Conservation (phyloP, 495 filamentous ascomycete genomes). For the Pyrenula aspistea region DNA sequence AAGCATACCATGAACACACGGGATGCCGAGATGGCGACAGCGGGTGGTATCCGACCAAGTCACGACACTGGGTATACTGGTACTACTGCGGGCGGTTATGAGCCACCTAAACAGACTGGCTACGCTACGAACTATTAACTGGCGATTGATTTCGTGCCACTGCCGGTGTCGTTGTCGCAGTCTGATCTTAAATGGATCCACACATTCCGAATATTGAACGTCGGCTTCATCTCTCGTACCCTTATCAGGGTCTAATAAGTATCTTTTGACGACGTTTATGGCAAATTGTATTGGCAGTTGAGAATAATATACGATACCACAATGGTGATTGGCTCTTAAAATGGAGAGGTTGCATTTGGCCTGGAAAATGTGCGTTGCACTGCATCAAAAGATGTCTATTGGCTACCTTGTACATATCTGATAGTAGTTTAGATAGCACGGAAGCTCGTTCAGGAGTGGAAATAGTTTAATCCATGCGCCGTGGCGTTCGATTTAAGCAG, state of each 20-base stretch:
- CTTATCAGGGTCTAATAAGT: background rate
- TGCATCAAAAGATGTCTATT: too few species aligned
- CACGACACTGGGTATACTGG: background rate
- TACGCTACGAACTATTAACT: background rate
- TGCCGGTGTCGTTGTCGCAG: background rate
- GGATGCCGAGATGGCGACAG: background rate
- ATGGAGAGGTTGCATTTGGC: too few species aligned
- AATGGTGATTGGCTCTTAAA: background rate
- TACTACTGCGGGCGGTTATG: background rate
- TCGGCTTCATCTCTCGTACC: background rate
- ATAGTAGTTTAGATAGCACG: too few species aligned
- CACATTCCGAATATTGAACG: too few species aligned
- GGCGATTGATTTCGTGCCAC: background rate
- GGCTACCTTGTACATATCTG: too few species aligned
- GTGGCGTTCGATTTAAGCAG: too few species aligned
- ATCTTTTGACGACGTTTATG: background rate
- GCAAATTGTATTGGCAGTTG: background rate
- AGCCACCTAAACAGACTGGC: background rate
- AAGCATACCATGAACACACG: constrained; percentile 23
- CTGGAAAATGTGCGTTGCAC: too few species aligned
- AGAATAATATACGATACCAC: background rate
- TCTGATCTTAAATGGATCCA: too few species aligned
- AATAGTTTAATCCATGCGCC: too few species aligned
- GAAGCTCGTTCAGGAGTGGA: too few species aligned
- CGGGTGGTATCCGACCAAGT: background rate